These are phyloP conservation scores for Penicillium maclennaniae DNA, from an alignment of 495 filamentous ascomycete genomes.

Conservation along the genomic window DNA sequence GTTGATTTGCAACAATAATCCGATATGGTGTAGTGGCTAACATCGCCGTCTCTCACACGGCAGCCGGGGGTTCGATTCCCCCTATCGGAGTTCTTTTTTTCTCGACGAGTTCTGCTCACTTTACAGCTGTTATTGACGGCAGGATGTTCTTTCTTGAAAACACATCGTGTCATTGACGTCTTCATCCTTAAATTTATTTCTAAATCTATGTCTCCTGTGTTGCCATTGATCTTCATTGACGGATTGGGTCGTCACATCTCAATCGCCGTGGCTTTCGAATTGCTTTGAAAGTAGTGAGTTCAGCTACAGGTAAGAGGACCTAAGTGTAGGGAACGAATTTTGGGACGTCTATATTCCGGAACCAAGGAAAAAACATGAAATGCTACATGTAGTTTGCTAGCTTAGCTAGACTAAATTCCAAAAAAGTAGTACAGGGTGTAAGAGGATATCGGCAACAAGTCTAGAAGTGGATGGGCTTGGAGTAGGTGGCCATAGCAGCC, in stretches of 20 bases:
- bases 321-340: background rate
- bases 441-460: constrained; percentile 23
- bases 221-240: no score
- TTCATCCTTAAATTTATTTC: no score
- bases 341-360: background rate
- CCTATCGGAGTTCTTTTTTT: constrained; percentile 32
- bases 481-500: constrained; percentile 97
- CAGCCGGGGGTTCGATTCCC: constrained; percentile 43
- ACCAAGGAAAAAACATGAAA: constrained; percentile 38
- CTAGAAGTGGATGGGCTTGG: constrained; percentile 95
- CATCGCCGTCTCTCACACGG: constrained; percentile 43
- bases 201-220: no score
- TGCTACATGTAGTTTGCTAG: constrained; percentile 46
- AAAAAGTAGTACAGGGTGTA: constrained; percentile 35
- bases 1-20: constrained; percentile 2
- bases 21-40: constrained; percentile 44
- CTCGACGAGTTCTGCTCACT: no score
- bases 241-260: background rate
- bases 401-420: constrained; percentile 36
- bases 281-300: no score
- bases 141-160: no score
- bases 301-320: background rate
- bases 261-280: background rate
- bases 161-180: no score
- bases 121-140: no score